phyloP scores from a whole-genome alignment of 768 basidiomycete species.

The Russula compacta region DNA sequence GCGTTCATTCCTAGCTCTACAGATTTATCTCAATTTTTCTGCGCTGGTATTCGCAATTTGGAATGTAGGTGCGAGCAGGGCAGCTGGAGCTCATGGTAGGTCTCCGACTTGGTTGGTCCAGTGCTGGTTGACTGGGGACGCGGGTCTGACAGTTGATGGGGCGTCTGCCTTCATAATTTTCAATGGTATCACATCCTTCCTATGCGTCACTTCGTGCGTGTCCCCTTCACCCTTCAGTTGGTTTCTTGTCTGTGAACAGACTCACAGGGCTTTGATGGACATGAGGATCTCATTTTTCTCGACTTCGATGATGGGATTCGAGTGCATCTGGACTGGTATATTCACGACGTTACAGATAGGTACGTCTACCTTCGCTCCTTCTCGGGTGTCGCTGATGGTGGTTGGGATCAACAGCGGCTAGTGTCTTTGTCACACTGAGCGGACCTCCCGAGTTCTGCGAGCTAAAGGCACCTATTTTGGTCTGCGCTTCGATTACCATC shows the following conservation, averaged over 20 bases:
- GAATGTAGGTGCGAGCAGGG: constrained; percentile 10
- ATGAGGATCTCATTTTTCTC: constrained; percentile 31
- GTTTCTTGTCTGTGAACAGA: constrained; percentile 35
- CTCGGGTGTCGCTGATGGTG: background rate
- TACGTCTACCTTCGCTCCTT: background rate
- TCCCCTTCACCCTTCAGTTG: constrained; percentile 27
- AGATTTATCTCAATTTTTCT: constrained; percentile 31
- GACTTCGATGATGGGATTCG: constrained; percentile 38
- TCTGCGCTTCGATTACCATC: constrained; percentile 26
- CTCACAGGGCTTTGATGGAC: constrained; percentile 26
- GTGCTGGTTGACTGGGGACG: background rate
- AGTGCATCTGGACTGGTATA: constrained; percentile 48
- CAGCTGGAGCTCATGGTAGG: constrained; percentile 7
- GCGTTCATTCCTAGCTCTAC: constrained; percentile 29
- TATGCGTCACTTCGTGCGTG: constrained; percentile 36
- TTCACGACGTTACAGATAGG: constrained; percentile 44
- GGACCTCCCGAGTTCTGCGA: constrained; percentile 34
- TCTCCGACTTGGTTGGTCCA: background rate
- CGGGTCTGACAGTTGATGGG: background rate
- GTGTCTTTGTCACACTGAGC: constrained; percentile 38
- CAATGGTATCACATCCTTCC: background rate
- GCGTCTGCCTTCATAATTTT: constrained; percentile 2
- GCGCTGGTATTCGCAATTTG: constrained; percentile 17
- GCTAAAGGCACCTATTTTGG: constrained; percentile 15
- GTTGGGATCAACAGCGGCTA: constrained; percentile 32